phyloP scores from a whole-genome alignment of 2,329 filamentous ascomycete species.

The Fusarium albidum region DNA sequence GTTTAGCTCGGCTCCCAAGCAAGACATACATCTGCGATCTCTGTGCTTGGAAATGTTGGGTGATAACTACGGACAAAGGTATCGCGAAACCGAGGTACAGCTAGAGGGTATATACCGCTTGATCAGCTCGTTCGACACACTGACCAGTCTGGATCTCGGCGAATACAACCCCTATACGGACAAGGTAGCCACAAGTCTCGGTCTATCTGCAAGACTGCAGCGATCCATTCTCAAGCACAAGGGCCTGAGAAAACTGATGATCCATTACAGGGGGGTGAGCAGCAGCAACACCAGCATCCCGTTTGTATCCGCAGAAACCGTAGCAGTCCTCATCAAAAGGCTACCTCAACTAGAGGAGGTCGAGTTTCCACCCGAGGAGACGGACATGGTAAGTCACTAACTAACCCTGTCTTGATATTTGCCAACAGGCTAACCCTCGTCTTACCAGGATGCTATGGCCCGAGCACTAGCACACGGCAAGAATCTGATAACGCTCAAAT shows the following conservation, averaged over 20 bases:
- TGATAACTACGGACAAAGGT: fast-evolving
- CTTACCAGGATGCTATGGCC: not conserved
- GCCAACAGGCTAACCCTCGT: not conserved
- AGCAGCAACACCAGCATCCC: not conserved
- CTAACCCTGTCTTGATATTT: not conserved
- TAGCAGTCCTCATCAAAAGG: not conserved
- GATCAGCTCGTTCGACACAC: not conserved
- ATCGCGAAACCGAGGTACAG: not conserved
- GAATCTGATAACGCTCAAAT: too few species aligned
- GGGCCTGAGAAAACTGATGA: not conserved
- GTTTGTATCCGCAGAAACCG: fast-evolving
- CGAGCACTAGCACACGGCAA: not conserved
- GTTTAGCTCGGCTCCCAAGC: not conserved
- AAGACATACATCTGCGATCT: not conserved
- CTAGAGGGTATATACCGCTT: constrained; percentile 9
- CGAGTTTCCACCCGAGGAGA: not conserved
- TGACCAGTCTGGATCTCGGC: not conserved
- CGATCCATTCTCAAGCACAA: not conserved
- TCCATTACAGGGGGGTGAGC: not conserved
- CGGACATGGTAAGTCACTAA: not conserved
- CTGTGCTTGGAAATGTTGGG: not conserved
- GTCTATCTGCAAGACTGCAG: not conserved
- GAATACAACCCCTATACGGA: not conserved
- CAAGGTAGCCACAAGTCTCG: fast-evolving
- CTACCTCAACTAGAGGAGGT: not conserved